These are phyloP conservation scores for Pulveroboletus sp. DNA, from an alignment of 1,284 basidiomycete genomes.

Conservation along the genomic window DNA sequence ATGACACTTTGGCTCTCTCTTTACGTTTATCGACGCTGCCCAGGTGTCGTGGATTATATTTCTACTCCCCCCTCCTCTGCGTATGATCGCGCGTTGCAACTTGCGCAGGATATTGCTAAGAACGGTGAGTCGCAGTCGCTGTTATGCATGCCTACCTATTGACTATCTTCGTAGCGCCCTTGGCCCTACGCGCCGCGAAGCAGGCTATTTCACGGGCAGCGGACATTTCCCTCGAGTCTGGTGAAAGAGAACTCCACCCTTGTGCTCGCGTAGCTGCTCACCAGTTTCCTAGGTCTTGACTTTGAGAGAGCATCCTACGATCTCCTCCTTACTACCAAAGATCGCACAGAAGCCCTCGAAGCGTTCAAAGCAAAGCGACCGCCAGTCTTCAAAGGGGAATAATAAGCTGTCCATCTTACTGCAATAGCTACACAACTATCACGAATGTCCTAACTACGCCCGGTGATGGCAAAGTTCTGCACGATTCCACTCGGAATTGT, in stretches of 20 bases:
- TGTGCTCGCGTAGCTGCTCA: not conserved
- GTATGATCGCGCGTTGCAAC: slow-evolving; percentile 62
- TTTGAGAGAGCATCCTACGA: slow-evolving; percentile 90
- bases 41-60: slow-evolving; percentile 81
- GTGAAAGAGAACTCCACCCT: slow-evolving; percentile 38
- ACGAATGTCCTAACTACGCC: slow-evolving; percentile 29
- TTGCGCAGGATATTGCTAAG: slow-evolving; percentile 66
- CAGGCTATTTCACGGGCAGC: slow-evolving; percentile 81
- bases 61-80: slow-evolving; percentile 60
- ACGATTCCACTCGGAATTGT: slow-evolving; percentile 54
- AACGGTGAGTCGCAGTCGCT: slow-evolving; percentile 55
- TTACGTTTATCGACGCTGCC: slow-evolving; percentile 3
- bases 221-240: slow-evolving; percentile 75
- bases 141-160: not conserved
- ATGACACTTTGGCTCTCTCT: not conserved
- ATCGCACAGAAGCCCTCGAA: slow-evolving; percentile 82
- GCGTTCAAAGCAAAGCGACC: slow-evolving; percentile 89
- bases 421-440: not conserved
- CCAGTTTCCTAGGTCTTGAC: slow-evolving; percentile 62
- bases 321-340: slow-evolving; percentile 74
- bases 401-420: slow-evolving; percentile 19
- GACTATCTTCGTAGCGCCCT: slow-evolving; percentile 59
- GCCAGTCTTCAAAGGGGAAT: slow-evolving; percentile 84
- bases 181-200: slow-evolving; percentile 89
- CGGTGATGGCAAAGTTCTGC: slow-evolving; percentile 50